Evolutionary conservation across 768 basidiomycete genomes (phyloP).

Genomic region (Collybia mongolica): DNA sequence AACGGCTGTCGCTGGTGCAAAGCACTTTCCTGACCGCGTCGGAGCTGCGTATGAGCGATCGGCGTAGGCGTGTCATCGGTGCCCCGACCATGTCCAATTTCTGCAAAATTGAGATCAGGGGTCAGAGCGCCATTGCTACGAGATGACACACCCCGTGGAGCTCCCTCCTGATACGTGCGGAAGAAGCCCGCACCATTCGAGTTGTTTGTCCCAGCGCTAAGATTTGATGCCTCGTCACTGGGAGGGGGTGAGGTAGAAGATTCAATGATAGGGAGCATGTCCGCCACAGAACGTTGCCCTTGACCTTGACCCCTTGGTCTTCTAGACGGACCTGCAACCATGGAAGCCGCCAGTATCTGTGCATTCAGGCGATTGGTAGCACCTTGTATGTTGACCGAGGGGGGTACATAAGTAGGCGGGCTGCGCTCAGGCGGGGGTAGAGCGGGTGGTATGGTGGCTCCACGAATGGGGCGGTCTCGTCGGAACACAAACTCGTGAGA

Average conservation of each 20-base stretch:
- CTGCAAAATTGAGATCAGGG: slow-evolving; percentile 73
- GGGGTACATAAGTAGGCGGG: slow-evolving; percentile 14
- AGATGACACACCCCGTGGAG: slow-evolving; percentile 27
- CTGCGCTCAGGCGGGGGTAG: background rate
- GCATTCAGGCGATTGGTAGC: slow-evolving; percentile 35
- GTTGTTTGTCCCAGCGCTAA: slow-evolving; percentile 48
- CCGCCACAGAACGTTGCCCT: slow-evolving; percentile 32
- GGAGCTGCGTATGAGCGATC: slow-evolving; percentile 5
- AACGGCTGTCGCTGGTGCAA: slow-evolving; percentile 7
- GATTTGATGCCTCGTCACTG: slow-evolving; percentile 58
- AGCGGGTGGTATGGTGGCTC: slow-evolving; percentile 19
- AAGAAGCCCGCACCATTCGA: slow-evolving; percentile 61
- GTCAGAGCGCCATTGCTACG: slow-evolving; percentile 58
- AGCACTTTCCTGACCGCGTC: slow-evolving; percentile 4
- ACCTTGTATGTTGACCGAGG: slow-evolving; percentile 30
- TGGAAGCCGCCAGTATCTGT: slow-evolving; percentile 29
- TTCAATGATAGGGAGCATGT: slow-evolving; percentile 63
- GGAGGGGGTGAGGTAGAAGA: slow-evolving; percentile 56
- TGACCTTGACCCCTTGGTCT: slow-evolving; percentile 37
- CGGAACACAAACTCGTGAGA: slow-evolving; percentile 34
- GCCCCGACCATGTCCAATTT: slow-evolving; percentile 74
- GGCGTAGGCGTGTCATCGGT: slow-evolving; percentile 24
- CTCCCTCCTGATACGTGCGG: slow-evolving; percentile 51
- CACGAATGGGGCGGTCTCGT: slow-evolving; percentile 28
- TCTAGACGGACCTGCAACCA: slow-evolving; percentile 32